Base-by-base conservation (phyloP, 495 filamentous ascomycete species). In the Talaromyces nanjingensis region DNA sequence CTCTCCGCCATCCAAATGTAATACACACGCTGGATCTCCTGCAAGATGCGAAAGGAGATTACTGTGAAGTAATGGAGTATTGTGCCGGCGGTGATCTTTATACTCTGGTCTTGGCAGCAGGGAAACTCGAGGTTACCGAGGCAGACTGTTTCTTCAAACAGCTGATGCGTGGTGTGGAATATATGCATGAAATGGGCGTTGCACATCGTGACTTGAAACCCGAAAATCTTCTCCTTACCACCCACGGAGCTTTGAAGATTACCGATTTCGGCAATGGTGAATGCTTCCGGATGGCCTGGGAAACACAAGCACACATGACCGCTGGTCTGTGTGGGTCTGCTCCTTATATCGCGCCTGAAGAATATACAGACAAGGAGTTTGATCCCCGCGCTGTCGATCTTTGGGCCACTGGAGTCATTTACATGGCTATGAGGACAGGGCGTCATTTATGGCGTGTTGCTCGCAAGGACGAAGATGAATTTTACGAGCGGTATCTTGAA, bases 261-360 rank as follows among this genome's bases (percentile, higher is more conserved):
- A 98, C 96, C 33, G 94, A 99, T 73, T 99, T 99, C 69, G 94
- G 94, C 63, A 99, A 99, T 69, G 94, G 96, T 68, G 94, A 99
- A 71, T 99, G 94, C 75, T 99, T 99, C 83, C 89, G 96, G 49
- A 98, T 98, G 94, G 96, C 94, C 3, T 99, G 94, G 94, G 94
- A 99, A 75, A 91, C 91, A 59, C 92, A 97, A 75, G 87, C 96
- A 18, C 94, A 98, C 74, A 97, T 98, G 96, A 96, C 96, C 2
- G 91, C 90, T 22, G 96, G 96, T 25, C 86, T 98, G 2, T 99
- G 94, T 75, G 94, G 94, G 24, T 96, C 91, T 0, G 94, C 93
- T 25, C 94, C 94, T 4, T 99, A 99, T 71, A 99, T 99, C 66
- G 91, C 96, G 9, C 94, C 94, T 0, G 94, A 99, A 71, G 96